Conservation (phyloP, 331 rosid species). For the Spiraea crenata region DNA sequence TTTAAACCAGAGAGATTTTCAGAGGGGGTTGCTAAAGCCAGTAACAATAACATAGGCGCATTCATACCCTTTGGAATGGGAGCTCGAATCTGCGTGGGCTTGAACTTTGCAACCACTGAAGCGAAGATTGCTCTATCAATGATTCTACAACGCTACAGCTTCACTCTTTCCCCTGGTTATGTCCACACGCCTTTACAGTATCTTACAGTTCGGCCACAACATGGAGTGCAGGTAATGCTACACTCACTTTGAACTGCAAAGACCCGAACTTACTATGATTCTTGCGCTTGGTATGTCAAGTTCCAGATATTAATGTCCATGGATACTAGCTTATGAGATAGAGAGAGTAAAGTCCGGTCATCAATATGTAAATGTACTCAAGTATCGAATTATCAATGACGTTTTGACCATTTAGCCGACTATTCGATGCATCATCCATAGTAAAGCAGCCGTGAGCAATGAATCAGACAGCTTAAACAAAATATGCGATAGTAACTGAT, state of each 20-base stretch:
- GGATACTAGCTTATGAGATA: too few species aligned
- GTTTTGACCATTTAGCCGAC: too few species aligned
- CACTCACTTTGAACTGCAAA: background rate
- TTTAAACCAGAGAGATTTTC: slow-evolving; percentile 26
- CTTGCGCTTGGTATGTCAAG: too few species aligned
- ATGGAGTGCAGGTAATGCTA: slow-evolving; percentile 11
- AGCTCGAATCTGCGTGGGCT: slow-evolving; percentile 13
- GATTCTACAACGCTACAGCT: background rate
- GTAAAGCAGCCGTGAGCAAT: background rate
- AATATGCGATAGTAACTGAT: background rate
- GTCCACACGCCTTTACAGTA: background rate
- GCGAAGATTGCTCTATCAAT: slow-evolving; percentile 13
- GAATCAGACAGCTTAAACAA: background rate
- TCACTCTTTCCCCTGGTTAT: background rate
- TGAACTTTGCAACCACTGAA: slow-evolving; percentile 14
- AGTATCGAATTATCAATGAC: too few species aligned
- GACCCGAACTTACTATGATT: too few species aligned
- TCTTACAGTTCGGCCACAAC: background rate
- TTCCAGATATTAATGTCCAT: too few species aligned
- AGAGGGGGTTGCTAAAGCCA: slow-evolving; percentile 16
- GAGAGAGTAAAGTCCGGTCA: too few species aligned
- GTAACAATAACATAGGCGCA: background rate
- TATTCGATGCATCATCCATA: background rate
- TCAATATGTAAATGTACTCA: too few species aligned
- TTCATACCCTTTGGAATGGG: slow-evolving; percentile 10